A percentile compares a stretch with the other conserved stretches of the same genome.
Evolutionary conservation across 2,329 filamentous ascomycete species (phyloP).

Genomic region (Chrysoporthe puriensis): DNA sequence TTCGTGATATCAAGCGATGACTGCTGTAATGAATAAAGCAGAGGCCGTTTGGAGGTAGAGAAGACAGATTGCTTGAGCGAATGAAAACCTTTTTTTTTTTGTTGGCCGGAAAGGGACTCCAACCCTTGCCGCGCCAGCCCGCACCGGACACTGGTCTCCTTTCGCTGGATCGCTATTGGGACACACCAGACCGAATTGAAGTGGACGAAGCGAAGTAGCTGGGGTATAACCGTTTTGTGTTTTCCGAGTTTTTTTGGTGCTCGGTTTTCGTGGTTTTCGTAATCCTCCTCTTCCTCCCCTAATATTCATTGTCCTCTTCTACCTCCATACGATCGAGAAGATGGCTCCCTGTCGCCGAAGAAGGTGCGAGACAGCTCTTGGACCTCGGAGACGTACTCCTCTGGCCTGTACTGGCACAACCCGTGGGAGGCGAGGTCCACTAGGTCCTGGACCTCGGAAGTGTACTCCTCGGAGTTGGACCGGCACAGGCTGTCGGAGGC

Average conservation of each 20-base stretch:
- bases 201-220: conserved; percentile 1
- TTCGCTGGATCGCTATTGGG: neutral
- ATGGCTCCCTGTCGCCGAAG: neutral
- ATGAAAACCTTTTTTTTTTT: neutral
- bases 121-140: neutral
- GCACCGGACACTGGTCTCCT: conserved; percentile 3
- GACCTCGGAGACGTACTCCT: too few relatives aligned
- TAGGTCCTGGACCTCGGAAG: too few relatives aligned
- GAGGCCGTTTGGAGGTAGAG: too few relatives aligned
- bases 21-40: neutral
- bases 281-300: neutral
- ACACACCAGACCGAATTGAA: conserved; percentile 5
- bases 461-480: too few relatives aligned
- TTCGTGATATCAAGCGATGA: neutral
- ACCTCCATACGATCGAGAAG: neutral
- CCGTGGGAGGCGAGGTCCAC: too few relatives aligned
- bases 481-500: too few relatives aligned
- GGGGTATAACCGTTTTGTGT: neutral
- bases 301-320: neutral
- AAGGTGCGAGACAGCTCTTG: neutral
- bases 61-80: neutral
- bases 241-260: conserved; percentile 1
- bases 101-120: neutral
- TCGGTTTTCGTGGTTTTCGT: neutral
- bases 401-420: too few relatives aligned